Conservation (phyloP, 225 moss, liverwort and hornwort species). For the Ulota crispa region DNA sequence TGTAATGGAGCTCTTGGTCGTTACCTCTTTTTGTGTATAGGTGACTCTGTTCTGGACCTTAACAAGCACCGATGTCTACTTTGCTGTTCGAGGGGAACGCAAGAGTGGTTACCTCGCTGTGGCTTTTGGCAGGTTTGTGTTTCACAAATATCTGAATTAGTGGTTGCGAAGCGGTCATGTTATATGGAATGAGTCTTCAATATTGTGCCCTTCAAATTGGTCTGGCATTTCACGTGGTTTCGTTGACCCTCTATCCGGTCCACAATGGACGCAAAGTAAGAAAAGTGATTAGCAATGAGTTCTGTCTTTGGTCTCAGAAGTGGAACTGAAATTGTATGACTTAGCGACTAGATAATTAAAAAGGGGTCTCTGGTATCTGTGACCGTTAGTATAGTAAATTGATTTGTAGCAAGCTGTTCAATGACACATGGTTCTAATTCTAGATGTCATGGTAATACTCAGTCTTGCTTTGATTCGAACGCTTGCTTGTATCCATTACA, state of each 20-base stretch:
- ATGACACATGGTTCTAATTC: neutral
- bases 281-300: neutral
- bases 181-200: neutral
- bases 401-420: neutral
- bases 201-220: slow-evolving; percentile 11
- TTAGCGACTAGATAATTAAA: neutral
- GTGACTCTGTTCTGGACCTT: slow-evolving; percentile 92
- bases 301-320: slow-evolving; percentile 7
- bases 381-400: neutral
- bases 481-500: neutral
- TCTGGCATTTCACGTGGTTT: neutral
- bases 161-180: slow-evolving; percentile 14
- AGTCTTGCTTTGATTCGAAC: neutral
- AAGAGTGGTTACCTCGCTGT: slow-evolving; percentile 95
- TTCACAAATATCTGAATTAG: slow-evolving; percentile 4
- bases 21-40: slow-evolving; percentile 7
- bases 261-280: neutral
- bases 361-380: neutral
- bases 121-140: slow-evolving; percentile 75
- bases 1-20: slow-evolving; percentile 15
- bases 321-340: neutral
- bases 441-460: neutral
- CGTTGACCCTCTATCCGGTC: neutral
- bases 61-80: slow-evolving; percentile 69
- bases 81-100: slow-evolving; percentile 93